These are phyloP conservation scores for Xylaria sp. DNA, from an alignment of 2,329 filamentous ascomycete species.

Conservation along the genomic window DNA sequence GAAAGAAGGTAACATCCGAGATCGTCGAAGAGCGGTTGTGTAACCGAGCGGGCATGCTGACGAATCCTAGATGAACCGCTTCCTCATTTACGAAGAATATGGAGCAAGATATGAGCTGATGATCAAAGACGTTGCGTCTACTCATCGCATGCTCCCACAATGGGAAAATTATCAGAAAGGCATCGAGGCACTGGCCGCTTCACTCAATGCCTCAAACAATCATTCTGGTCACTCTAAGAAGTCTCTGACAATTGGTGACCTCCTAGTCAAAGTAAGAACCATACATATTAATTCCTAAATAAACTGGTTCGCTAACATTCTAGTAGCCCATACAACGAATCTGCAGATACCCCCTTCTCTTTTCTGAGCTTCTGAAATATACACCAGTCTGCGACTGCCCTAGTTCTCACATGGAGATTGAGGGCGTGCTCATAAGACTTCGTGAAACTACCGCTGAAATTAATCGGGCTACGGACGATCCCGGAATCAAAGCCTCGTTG, in stretches of 20 bases:
- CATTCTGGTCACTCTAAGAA: slow-evolving; percentile 73
- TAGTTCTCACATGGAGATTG: slow-evolving; percentile 81
- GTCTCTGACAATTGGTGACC: slow-evolving; percentile 82
- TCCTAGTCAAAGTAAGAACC: slow-evolving; percentile 82
- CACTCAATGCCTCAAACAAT: slow-evolving; percentile 75
- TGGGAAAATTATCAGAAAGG: slow-evolving; percentile 87
- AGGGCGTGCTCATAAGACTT: slow-evolving; percentile 75
- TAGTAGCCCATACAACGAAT: slow-evolving; percentile 87
- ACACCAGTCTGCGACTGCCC: slow-evolving; percentile 89
- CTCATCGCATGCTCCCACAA: slow-evolving; percentile 73
- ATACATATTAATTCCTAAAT: background rate
- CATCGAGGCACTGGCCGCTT: slow-evolving; percentile 82
- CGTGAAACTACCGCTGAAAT: slow-evolving; percentile 81
- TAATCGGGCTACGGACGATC: slow-evolving; percentile 85
- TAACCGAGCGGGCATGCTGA: slow-evolving; percentile 18
- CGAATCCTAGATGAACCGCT: slow-evolving; percentile 73
- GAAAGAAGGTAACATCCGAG: slow-evolving; percentile 60
- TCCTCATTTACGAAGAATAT: slow-evolving; percentile 92
- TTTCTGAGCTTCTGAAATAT: slow-evolving; percentile 82
- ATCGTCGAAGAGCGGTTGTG: slow-evolving; percentile 18
- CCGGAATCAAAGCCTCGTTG: slow-evolving; percentile 73
- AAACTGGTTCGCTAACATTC: slow-evolving; percentile 25
- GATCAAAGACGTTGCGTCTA: slow-evolving; percentile 77
- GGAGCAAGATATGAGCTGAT: slow-evolving; percentile 89
- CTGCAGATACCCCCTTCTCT: slow-evolving; percentile 89